Percentiles rank a stretch among this genome's conserved stretches.
These are phyloP conservation scores for Knoxia roxburghii DNA, from an alignment of 257 asterid species.

Conservation along the genomic window DNA sequence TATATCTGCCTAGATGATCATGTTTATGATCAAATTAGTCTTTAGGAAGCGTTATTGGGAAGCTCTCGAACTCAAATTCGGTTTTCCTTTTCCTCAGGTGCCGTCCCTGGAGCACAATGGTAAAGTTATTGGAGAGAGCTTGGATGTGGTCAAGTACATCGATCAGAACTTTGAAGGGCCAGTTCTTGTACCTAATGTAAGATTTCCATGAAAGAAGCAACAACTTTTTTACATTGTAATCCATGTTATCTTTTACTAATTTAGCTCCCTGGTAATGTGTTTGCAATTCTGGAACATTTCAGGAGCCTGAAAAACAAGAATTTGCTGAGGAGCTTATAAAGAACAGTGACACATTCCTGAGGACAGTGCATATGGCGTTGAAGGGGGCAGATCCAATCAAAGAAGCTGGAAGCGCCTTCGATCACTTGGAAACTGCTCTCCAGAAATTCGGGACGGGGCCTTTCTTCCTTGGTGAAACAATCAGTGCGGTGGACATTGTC, in stretches of 20 bases:
- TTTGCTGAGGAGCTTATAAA: constrained; percentile 54
- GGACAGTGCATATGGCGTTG: constrained; percentile 26
- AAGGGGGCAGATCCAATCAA: constrained; percentile 42
- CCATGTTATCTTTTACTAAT: not conserved
- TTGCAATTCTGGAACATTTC: constrained; percentile 1
- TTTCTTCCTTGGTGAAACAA: constrained; percentile 54
- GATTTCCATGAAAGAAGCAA: not conserved
- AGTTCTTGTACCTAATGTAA: constrained; percentile 42
- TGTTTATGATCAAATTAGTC: not conserved
- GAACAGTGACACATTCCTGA: constrained; percentile 37
- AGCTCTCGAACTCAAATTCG: no score
- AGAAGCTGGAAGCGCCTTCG: constrained; percentile 42
- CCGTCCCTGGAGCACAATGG: constrained; percentile 61
- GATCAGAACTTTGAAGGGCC: constrained; percentile 56
- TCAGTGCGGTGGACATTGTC: constrained; percentile 56
- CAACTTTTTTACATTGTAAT: no score
- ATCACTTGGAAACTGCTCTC: constrained; percentile 56
- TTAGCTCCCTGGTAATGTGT: not conserved
- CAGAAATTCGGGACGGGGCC: constrained; percentile 49
- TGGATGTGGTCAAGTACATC: constrained; percentile 48
- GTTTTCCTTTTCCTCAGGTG: constrained; percentile 31
- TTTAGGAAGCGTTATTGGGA: not conserved
- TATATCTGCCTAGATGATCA: not conserved
- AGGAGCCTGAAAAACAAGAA: constrained; percentile 47
- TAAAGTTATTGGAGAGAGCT: constrained; percentile 51